Base-by-base conservation (phyloP, 1,284 basidiomycete genomes). In the Mycena citricolor region DNA sequence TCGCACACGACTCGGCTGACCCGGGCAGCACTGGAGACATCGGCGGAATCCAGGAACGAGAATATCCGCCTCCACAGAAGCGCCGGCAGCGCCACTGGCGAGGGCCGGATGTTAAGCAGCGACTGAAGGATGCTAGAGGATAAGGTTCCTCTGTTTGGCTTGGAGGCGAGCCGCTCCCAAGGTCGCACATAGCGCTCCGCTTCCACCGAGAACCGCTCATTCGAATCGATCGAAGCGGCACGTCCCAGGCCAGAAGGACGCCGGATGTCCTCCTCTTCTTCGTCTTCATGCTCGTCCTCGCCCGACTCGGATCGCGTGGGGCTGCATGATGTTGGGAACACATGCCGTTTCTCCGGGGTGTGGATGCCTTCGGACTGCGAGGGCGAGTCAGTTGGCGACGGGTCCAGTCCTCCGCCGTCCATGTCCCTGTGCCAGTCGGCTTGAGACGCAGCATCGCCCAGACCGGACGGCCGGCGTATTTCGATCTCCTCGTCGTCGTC, bases 251-350 rank as follows among this genome's bases (percentile, higher is more conserved):
- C 52, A 12, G 40, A 41, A 6, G 52, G 52, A 2, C 48, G 32
- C 5, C 52, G 44, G 32, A 54, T 54, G 25, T 54, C 52, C 24
- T 49, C 49, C 20, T 52, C 49, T 6, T 43, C 41, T 4, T 31
- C 44, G 24, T 49, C 47, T 2, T 6, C 42, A n/a, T n/a, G 14
- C 13, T 32, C 29, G 25, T 30, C 21, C 25, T 43, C 37, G 4
- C 20, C 11, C 5, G 12, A 6, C n/a, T 6, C 31, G 8, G 14
- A 8, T 16, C 19, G 33, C 20, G 24, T 17, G 24, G 33, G 33
- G n/a, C n/a, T n/a, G n/a, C n/a, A 7, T 12, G 10, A 13, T 12
- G 33, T 21, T 22, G 33, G 14, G 31, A 32, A 19, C 14, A 6
- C 5, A 8, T 32, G 14, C 13, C 5, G 6, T 6, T n/a, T 32